Evolutionary conservation across 495 filamentous ascomycete species (phyloP), one percentile per base, ranked within the genome.

Genomic region (Amniculicola lignicola): DNA sequence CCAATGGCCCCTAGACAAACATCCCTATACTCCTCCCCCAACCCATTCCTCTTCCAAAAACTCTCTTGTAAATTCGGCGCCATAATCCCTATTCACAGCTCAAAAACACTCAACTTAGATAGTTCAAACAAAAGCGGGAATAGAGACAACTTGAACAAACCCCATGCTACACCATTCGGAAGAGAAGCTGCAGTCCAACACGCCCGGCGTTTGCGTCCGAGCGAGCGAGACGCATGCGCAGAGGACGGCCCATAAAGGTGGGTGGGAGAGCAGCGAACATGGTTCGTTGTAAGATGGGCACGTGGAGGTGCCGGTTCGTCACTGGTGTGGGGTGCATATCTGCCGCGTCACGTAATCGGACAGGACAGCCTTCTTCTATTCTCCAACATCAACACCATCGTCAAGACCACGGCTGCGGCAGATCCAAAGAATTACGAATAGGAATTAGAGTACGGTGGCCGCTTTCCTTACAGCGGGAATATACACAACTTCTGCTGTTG

Each of bases 1-100:
- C 24, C 2, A 9, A 53, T 29, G 25, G 31, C 47, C 15, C 28
- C 9, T 33, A 52, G 5, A 28, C 47, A 59, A 25, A 41, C 24
- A 22, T 28, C 29, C 9, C 40, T 19, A 41, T 47, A 12, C 19
- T 7, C 15, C 14, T 59, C 55, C 12, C 47, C 24, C 23, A 59
- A 25, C 9, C 40, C 55, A 28, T 46, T 52, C 1, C 55, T 38
- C 31, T 25, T 6, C 55, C 55, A 59, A 37, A 59, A 59, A 31
- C 54, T 51, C 12, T 21, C 23, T 11, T 1, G 14, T 3, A 40
- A 28, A 29, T 52, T 57, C 14, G 54, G 45, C 10, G 54, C 35
- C 54, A 57, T 57, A n/a, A n/a, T n/a, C n/a, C n/a, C n/a, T n/a
- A n/a, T n/a, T n/a, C n/a, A n/a, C n/a, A n/a, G n/a, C n/a, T n/a